phyloP scores from a whole-genome alignment of 2,329 filamentous ascomycete species.

The Stagonosporopsis cucurbitacearum region DNA sequence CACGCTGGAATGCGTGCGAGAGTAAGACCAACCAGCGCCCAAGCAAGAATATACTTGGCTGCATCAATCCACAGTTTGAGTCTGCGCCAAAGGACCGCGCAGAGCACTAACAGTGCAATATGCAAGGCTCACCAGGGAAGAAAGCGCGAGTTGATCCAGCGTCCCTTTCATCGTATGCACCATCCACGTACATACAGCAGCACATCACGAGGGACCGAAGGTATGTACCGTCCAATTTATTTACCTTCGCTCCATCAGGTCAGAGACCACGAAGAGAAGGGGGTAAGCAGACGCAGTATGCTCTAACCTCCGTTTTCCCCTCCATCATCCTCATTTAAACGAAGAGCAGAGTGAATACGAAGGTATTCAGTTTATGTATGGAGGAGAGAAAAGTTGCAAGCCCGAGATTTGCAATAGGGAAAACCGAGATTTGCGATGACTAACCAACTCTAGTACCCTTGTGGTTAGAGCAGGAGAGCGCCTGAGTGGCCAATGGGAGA shows the following conservation, averaged over 20 bases:
- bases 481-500: constrained; percentile 24
- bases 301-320: constrained; percentile 73
- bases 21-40: constrained; percentile 4
- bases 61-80: background rate
- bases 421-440: constrained; percentile 33
- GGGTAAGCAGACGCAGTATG: constrained; percentile 63
- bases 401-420: constrained; percentile 22
- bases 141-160: background rate
- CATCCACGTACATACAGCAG: background rate
- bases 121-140: background rate
- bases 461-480: background rate
- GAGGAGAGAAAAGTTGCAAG: constrained; percentile 33
- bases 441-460: constrained; percentile 28
- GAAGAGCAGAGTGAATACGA: constrained; percentile 73
- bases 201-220: constrained; percentile 8
- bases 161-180: background rate
- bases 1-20: constrained; percentile 13
- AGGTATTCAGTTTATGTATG: constrained; percentile 52
- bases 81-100: background rate
- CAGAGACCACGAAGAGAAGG: constrained; percentile 54
- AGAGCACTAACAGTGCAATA: background rate
- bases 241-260: constrained; percentile 54
- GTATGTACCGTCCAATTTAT: constrained; percentile 55
- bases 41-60: background rate
- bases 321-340: constrained; percentile 65